Evolutionary conservation across 2,329 filamentous ascomycete species (phyloP).

Genomic region (Apiospora phragmitis): DNA sequence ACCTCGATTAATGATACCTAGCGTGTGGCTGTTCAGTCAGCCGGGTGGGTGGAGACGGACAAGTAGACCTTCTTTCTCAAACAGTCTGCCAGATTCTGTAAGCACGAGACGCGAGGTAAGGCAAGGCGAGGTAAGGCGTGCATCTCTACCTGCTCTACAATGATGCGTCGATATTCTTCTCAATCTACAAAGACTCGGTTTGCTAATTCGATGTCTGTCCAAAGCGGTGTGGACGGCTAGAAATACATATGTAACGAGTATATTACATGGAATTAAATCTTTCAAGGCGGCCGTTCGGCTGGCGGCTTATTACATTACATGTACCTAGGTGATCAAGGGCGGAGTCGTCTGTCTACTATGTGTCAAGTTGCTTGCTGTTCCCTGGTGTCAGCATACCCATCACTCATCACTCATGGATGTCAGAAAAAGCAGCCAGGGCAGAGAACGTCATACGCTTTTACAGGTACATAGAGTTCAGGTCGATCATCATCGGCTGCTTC

Average conservation of each 20-base stretch:
- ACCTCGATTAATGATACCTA: background rate
- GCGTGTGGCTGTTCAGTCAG: slow-evolving; percentile 1
- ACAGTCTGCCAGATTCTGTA: background rate
- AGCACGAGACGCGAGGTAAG: background rate
- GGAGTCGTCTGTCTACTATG: background rate
- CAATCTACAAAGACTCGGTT: background rate
- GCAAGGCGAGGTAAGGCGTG: background rate
- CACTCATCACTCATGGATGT: background rate
- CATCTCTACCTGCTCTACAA: background rate
- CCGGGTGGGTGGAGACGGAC: background rate
- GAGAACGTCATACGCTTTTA: background rate
- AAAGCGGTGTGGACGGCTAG: background rate
- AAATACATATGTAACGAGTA: too few relatives aligned
- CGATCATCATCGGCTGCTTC: background rate
- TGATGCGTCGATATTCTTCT: background rate
- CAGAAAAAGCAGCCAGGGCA: background rate
- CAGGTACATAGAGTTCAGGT: background rate
- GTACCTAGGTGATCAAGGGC: background rate
- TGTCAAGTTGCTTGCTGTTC: background rate
- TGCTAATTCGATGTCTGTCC: background rate
- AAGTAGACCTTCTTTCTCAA: background rate
- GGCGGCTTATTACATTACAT: background rate
- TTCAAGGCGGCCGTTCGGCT: background rate
- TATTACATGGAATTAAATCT: background rate
- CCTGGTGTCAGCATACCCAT: background rate